Conservation (phyloP, 371 early-diverging fungal genomes). For the Lichtheimia ornata region DNA sequence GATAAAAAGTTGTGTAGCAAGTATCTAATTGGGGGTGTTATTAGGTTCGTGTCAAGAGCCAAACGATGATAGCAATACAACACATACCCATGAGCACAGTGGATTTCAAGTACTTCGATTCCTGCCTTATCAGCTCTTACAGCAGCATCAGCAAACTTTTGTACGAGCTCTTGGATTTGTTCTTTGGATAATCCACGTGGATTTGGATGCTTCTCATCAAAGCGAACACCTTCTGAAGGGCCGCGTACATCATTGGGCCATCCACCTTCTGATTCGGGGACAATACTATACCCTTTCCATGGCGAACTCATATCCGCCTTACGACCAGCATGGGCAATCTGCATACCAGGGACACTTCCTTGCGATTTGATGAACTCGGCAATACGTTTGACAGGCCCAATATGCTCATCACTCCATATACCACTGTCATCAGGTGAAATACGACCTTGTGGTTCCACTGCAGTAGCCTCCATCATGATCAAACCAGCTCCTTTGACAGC, state of each 20-base stretch:
- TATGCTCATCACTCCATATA: conserved; percentile 80
- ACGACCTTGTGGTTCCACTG: conserved; percentile 73
- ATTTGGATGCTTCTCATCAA: conserved; percentile 35
- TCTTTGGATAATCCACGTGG: conserved; percentile 65
- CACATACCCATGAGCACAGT: conserved; percentile 63
- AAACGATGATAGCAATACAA: neutral
- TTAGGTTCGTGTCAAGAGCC: too few species aligned
- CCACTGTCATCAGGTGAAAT: conserved; percentile 79
- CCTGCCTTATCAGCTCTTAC: conserved; percentile 75
- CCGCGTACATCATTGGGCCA: conserved; percentile 80
- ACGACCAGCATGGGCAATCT: conserved; percentile 84
- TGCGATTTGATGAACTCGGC: conserved; percentile 67
- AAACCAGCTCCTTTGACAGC: conserved; percentile 77
- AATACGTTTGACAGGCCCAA: conserved; percentile 58
- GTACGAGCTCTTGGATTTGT: conserved; percentile 61
- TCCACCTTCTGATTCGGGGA: conserved; percentile 58
- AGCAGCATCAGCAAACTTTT: conserved; percentile 74
- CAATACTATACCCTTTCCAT: conserved; percentile 30
- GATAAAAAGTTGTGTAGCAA: conserved; percentile 79
- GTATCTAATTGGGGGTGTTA: conserved; percentile 61
- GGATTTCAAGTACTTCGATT: conserved; percentile 87
- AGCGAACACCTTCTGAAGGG: conserved; percentile 61
- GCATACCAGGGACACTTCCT: conserved; percentile 68
- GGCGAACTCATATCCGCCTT: conserved; percentile 69
- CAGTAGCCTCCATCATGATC: conserved; percentile 81